Conservation (phyloP, 768 basidiomycete species). For the Hygrocybe coccinea region DNA sequence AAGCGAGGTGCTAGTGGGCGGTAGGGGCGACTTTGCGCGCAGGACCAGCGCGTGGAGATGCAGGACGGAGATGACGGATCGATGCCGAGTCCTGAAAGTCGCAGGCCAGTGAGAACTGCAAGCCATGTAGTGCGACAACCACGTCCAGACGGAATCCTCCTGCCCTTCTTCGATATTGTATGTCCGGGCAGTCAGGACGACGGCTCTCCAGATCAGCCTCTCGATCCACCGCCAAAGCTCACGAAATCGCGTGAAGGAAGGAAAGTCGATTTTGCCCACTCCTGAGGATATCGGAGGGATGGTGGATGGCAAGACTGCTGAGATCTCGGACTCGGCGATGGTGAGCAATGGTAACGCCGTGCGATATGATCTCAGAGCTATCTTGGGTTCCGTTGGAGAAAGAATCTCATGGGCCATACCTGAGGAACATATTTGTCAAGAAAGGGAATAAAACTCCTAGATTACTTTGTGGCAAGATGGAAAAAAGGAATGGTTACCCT, state of each 20-base stretch:
- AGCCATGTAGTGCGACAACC: constrained; percentile 56
- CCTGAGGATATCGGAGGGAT: constrained; percentile 20
- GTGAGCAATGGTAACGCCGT: constrained; percentile 52
- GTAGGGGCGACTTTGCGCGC: constrained; percentile 30
- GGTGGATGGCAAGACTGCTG: constrained; percentile 18
- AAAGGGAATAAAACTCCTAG: constrained; percentile 5
- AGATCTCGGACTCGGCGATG: constrained; percentile 44
- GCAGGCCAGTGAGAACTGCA: constrained; percentile 73
- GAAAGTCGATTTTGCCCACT: constrained; percentile 39
- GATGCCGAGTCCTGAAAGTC: constrained; percentile 70
- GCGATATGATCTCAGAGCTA: constrained; percentile 56
- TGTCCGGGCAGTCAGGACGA: constrained; percentile 55
- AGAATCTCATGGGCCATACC: constrained; percentile 75
- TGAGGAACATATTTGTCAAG: too few species aligned
- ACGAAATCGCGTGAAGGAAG: constrained; percentile 61
- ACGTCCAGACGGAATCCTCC: constrained; percentile 49
- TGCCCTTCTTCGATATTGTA: constrained; percentile 34
- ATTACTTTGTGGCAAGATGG: not conserved
- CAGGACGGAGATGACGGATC: constrained; percentile 62
- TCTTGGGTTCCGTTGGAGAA: constrained; percentile 40
- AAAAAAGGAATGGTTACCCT: constrained; percentile 47
- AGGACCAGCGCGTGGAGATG: constrained; percentile 70
- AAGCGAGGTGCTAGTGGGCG: constrained; percentile 13
- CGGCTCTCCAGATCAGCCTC: constrained; percentile 73
- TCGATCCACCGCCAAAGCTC: constrained; percentile 89